Conservation (phyloP, 2,329 filamentous ascomycete species). For the Fusarium sp. region DNA sequence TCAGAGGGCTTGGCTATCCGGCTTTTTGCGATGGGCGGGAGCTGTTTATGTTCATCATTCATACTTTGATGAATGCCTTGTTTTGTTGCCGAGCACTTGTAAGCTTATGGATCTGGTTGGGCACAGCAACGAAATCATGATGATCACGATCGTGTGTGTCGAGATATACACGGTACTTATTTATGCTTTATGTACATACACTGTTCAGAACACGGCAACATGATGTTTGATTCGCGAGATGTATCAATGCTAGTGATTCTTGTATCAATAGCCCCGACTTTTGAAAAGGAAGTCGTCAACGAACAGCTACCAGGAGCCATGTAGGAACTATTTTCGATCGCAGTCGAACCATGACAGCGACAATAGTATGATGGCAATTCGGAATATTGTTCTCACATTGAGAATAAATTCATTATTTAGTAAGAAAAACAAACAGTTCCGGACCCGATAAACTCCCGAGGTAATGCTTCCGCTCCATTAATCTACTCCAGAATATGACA, state of each 20-base stretch:
- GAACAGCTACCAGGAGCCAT: background rate
- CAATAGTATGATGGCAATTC: conserved; percentile 20
- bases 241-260: background rate
- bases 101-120: conserved; percentile 1
- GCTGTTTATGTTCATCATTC: conserved; percentile 1
- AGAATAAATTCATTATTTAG: background rate
- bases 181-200: conserved; percentile 6
- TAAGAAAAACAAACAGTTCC: conserved; percentile 1
- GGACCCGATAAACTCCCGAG: conserved; percentile 31
- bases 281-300: background rate
- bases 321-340: background rate
- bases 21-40: conserved; percentile 21
- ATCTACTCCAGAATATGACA: background rate
- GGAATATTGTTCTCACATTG: conserved; percentile 11
- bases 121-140: conserved; percentile 30
- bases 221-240: background rate
- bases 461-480: conserved; percentile 26
- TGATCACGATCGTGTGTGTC: conserved; percentile 15
- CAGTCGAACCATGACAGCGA: background rate
- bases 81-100: conserved; percentile 4
- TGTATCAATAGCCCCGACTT: background rate
- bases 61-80: background rate
- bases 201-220: background rate
- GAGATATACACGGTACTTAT: conserved; percentile 1
- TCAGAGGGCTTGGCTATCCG: conserved; percentile 13